These are phyloP conservation scores for Ogataea ganodermae DNA, from an alignment of 805 yeast genomes.

Conservation along the genomic window DNA sequence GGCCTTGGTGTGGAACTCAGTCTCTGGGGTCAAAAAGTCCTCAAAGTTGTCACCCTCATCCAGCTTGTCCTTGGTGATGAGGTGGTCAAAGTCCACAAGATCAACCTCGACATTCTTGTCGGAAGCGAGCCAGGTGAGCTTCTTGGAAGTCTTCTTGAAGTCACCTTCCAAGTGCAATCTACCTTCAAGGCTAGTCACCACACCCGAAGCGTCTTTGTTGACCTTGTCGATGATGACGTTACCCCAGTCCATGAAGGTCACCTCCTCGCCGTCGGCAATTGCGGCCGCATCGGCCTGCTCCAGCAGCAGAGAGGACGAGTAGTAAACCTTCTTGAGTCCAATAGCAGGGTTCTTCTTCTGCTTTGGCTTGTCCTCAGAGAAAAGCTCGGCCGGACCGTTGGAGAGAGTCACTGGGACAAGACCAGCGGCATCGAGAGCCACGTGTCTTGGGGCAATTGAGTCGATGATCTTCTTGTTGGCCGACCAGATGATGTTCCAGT, in stretches of 20 bases:
- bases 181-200: conserved; percentile 67
- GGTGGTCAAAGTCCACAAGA: conserved; percentile 88
- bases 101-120: conserved; percentile 71
- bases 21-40: conserved; percentile 84
- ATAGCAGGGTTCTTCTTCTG: conserved; percentile 94
- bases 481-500: conserved; percentile 98
- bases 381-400: conserved; percentile 67
- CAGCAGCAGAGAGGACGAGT: conserved; percentile 61
- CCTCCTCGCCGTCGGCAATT: conserved; percentile 78
- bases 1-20: conserved; percentile 80
- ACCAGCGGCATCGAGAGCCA: conserved; percentile 67
- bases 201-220: conserved; percentile 51
- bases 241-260: conserved; percentile 99
- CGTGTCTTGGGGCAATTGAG: conserved; percentile 94
- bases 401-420: conserved; percentile 70
- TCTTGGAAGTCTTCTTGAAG: conserved; percentile 93
- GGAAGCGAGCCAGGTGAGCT: conserved; percentile 93
- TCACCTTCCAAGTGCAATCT: conserved; percentile 91
- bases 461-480: conserved; percentile 95
- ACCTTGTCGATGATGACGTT: conserved; percentile 78
- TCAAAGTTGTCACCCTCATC: conserved; percentile 94
- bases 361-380: conserved; percentile 76
- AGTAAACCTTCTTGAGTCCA: conserved; percentile 79
- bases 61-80: conserved; percentile 90
- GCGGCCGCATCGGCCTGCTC: conserved; percentile 84